Evolutionary conservation across 208 protist genomes (phyloP), one percentile per base, ranked within the genome.

Genomic region (Chromosphaera perkinsii): DNA sequence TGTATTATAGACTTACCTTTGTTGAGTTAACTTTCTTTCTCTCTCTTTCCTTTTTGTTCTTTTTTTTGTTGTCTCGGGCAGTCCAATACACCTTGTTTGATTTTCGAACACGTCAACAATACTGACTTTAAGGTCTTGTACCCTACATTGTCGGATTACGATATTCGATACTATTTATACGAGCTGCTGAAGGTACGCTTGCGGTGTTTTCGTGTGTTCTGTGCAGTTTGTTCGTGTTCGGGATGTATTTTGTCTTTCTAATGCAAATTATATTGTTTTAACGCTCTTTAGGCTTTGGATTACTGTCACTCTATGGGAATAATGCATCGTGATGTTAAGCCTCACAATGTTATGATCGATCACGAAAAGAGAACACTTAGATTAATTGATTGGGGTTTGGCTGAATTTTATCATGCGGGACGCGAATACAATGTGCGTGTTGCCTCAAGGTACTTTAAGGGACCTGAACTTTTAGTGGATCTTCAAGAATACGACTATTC

Each of bases 341-440:
- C 96, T 31, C 94, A 97, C 67, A 99, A 99, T 63, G 88, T 99
- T 27, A 97, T 98, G 87, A 98, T 98, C 76, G 94, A 99, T 72
- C 95, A 97, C 82, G 72, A 85, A 45, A 80, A 91, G 35, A 66
- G 57, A 51, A 55, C 9, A 27, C 48, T 66, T 40, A 80, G 94
- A 22, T 84, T 99, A 5, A 98, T 98, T 60, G 92, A 97, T 76
- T 97, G 93, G 92, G 90, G 97, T 35, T 69, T 99, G 0, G 97
- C 94, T 4, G 96, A 99, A 83, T 99, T 98, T 79, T 99, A 98
- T 83, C 90, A 98, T 61, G 92, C 95, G 40, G 69, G 87, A 1
- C 77, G 87, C 70, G 88, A 95, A 42, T 96, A 98, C 62, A 99
- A 98, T 82, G 94, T 98, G 31, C 91, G 94, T 48, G 96, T 99